A percentile compares a stretch with the other conserved stretches of the same genome.
Conservation (phyloP, 1,284 basidiomycete species). For the Erythrobasidium hasegawianum region DNA sequence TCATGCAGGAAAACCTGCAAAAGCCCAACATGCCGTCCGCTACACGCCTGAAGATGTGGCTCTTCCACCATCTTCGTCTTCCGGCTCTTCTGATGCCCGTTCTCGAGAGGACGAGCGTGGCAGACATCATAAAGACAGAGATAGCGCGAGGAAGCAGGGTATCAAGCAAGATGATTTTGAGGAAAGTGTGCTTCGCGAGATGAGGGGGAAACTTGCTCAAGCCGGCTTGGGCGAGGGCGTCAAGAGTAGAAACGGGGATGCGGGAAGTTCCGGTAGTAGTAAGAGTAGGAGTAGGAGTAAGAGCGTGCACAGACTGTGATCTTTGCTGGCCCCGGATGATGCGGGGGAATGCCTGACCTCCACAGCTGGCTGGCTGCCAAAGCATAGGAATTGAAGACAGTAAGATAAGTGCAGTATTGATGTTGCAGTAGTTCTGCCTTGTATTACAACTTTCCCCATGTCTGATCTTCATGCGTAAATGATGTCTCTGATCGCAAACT, state of each 20-base stretch:
- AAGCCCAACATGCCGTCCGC: neutral
- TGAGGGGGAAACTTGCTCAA: constrained; percentile 28
- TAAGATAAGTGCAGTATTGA: too few species aligned
- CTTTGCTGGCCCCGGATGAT: too few species aligned
- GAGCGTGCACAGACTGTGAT: too few species aligned
- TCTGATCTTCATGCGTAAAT: too few species aligned
- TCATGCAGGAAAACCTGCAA: neutral
- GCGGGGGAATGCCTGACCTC: too few species aligned
- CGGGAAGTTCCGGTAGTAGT: too few species aligned
- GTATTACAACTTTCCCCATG: too few species aligned
- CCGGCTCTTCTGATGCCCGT: constrained; percentile 1
- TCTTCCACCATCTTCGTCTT: constrained; percentile 17
- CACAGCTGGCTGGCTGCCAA: too few species aligned
- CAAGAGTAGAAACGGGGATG: neutral
- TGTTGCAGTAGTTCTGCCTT: too few species aligned
- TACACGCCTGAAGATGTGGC: constrained; percentile 13
- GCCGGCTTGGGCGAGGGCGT: constrained; percentile 15
- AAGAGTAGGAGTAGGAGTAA: too few species aligned
- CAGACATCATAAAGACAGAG: neutral
- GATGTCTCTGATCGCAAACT: too few species aligned
- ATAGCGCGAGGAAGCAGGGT: neutral
- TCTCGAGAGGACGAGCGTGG: neutral
- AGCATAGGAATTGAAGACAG: too few species aligned
- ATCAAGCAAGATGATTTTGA: constrained; percentile 6
- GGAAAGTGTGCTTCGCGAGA: constrained; percentile 24